Conservation (phyloP, 2,329 filamentous ascomycete species). For the Aspergillus aculeatus region DNA sequence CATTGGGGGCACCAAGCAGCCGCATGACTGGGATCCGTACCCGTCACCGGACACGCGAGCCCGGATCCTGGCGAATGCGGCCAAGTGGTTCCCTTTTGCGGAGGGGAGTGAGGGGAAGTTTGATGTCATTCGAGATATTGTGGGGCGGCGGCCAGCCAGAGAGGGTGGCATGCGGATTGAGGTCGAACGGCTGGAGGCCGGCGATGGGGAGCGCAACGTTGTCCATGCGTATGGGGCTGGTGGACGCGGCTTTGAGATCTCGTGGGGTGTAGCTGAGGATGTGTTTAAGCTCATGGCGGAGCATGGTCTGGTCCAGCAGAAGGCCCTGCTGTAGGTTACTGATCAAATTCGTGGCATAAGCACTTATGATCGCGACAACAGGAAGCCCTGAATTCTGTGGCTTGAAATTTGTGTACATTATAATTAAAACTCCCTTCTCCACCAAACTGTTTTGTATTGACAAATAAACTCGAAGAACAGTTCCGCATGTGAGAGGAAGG, state of each 20-base stretch:
- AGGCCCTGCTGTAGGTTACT: conserved; percentile 23
- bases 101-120: conserved; percentile 37
- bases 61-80: conserved; percentile 47
- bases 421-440: not conserved
- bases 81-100: conserved; percentile 43
- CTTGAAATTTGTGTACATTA: not conserved
- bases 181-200: conserved; percentile 40
- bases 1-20: conserved; percentile 65
- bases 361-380: no score
- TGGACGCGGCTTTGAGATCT: conserved; percentile 61
- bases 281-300: conserved; percentile 44
- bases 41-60: conserved; percentile 50
- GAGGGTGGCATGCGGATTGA: conserved; percentile 54
- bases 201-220: conserved; percentile 23
- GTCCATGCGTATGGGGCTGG: conserved; percentile 62
- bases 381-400: not conserved
- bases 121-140: conserved; percentile 47
- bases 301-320: conserved; percentile 22
- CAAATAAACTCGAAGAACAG: not conserved
- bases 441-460: not conserved
- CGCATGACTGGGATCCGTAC: conserved; percentile 54
- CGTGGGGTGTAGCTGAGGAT: conserved; percentile 58
- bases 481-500: not conserved
- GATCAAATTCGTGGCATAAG: no score
- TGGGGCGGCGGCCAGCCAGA: conserved; percentile 46